Evolutionary conservation across 192 early-diverging fungal species (phyloP), one percentile per base, ranked within the genome.

Genomic region (Phycomyces nitens): DNA sequence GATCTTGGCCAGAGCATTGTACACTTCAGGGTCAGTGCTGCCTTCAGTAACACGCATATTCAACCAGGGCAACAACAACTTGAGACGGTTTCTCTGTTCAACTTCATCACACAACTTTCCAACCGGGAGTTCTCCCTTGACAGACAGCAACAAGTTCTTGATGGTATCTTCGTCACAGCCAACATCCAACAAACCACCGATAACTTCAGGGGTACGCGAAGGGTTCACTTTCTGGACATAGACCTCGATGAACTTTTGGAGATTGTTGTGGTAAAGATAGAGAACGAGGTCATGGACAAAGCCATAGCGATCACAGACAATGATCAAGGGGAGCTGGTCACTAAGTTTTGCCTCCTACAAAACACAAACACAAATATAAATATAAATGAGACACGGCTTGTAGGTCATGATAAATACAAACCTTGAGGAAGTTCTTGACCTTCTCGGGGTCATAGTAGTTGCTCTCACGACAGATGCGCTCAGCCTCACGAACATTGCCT

Each of bases 141-240:
- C 90, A 24, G 95, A 94, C 53, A 92, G 75, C 44, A 99, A 74
- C 68, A 97, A 76, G 78, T 83, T 94, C 81, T 94, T 94, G 74
- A 99, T 95, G 34, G 94, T 78, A 34, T 75, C 70, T 81, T 99
- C 97, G 69, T 98, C 96, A 65, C 97, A 99, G 65, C 96, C 97
- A 52, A 99, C 96, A 72, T 99, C 97, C 49, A 99, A 74, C 49
- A 99, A 80, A n/a, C 91, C 97, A 21, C 96, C 97, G 62, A 99
- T 84, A 29, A 99, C 97, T 55, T 90, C 85, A 34, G 97, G 96
- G 39, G 95, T 92, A 58, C 97, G 92, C 26, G 84, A 69, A 6
- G 97, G 83, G 76, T 99, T 99, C 58, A 99, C 96, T 70, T 95
- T 96, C 68, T 99, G 97, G n/a, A 99, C 97, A 68, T 99, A 99